phyloP scores from a whole-genome alignment of 2,329 filamentous ascomycete genomes.

The Aspergillus fijiensis region DNA sequence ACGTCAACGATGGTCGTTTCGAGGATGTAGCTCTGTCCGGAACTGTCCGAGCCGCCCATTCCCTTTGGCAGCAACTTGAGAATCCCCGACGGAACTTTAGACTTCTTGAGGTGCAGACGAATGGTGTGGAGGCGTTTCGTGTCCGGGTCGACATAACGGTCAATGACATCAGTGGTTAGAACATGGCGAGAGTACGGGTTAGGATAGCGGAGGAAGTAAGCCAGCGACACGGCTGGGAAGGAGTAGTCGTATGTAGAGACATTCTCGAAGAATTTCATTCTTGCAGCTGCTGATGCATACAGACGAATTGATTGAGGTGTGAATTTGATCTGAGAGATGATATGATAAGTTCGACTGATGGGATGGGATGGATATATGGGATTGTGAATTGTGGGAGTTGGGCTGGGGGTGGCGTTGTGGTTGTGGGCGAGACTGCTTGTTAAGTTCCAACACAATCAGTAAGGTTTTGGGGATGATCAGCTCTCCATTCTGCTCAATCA shows the following conservation, averaged over 20 bases:
- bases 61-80: conserved; percentile 61
- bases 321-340: too few relatives aligned
- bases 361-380: not conserved
- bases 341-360: too few relatives aligned
- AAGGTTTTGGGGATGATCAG: not conserved
- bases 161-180: conserved; percentile 65
- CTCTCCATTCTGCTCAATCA: conserved; percentile 18
- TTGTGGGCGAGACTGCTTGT: conserved; percentile 1
- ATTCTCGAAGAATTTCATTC: conserved; percentile 55
- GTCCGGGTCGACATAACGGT: conserved; percentile 59
- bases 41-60: conserved; percentile 57
- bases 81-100: conserved; percentile 61
- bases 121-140: conserved; percentile 62
- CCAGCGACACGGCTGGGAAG: conserved; percentile 64
- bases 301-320: not conserved
- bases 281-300: conserved; percentile 28
- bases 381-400: conserved; percentile 4
- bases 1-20: conserved; percentile 63
- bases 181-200: conserved; percentile 67
- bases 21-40: conserved; percentile 62
- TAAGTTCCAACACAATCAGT: conserved; percentile 2
- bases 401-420: conserved; percentile 10
- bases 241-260: conserved; percentile 64
- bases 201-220: conserved; percentile 68
- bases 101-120: conserved; percentile 62